These are phyloP conservation scores for Brassica cretica DNA, from an alignment of 345 rosid genomes.

Conservation along the genomic window DNA sequence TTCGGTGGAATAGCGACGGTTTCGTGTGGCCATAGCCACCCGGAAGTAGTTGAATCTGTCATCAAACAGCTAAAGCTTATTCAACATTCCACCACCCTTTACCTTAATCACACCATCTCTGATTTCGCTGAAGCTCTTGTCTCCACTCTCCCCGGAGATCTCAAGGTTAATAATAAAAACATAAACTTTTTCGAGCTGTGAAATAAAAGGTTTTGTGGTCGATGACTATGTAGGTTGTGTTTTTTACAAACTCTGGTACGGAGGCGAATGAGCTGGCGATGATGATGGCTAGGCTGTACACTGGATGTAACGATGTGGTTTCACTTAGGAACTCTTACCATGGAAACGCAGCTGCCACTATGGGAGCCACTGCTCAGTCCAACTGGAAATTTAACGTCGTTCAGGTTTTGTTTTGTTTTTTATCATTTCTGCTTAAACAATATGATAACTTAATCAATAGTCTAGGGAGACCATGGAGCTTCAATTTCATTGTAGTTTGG, in stretches of 20 bases:
- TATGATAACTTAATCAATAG: background rate
- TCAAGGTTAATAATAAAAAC: constrained; percentile 50
- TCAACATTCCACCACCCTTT: constrained; percentile 82
- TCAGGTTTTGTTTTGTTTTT: constrained; percentile 56
- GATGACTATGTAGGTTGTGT: constrained; percentile 63
- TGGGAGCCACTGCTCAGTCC: constrained; percentile 86
- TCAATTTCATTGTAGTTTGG: background rate
- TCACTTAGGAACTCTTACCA: constrained; percentile 87
- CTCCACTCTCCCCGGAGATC: constrained; percentile 80
- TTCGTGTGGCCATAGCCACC: constrained; percentile 93
- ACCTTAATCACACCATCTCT: constrained; percentile 71
- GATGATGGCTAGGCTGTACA: constrained; percentile 88
- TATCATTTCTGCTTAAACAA: background rate
- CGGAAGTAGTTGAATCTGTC: constrained; percentile 68
- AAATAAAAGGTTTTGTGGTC: background rate
- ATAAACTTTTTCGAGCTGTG: background rate
- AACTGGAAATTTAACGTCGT: constrained; percentile 79
- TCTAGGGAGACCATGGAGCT: background rate
- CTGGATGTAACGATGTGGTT: constrained; percentile 77
- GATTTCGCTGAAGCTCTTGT: constrained; percentile 88
- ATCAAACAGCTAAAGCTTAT: constrained; percentile 67
- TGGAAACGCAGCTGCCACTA: constrained; percentile 83
- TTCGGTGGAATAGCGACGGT: constrained; percentile 95
- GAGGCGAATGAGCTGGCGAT: constrained; percentile 93
- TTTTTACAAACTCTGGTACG: constrained; percentile 90